These are phyloP conservation scores for Bifiguratus adelaidae DNA, from an alignment of 192 early-diverging fungal genomes.

Conservation along the genomic window DNA sequence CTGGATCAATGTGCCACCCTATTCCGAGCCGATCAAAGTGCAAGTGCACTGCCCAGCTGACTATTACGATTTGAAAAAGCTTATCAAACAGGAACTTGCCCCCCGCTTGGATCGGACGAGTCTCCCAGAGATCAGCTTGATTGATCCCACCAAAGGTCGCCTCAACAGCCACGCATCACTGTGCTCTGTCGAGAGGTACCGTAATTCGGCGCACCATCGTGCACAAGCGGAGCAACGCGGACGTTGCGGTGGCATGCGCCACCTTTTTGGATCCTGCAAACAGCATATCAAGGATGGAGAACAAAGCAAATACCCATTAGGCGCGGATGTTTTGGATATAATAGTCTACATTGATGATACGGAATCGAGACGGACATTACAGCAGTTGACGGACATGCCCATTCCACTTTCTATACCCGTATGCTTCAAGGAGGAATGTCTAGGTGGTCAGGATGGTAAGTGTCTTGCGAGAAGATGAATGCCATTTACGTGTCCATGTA, in stretches of 20 bases:
- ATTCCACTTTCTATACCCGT: not conserved
- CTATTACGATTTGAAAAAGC: slow-evolving; percentile 11
- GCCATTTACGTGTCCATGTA: too few relatives aligned
- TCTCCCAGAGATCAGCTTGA: slow-evolving; percentile 9
- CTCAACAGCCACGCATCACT: too few relatives aligned
- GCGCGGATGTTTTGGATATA: not conserved
- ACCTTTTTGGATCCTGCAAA: not conserved
- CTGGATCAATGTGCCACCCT: slow-evolving; percentile 6
- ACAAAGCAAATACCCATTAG: not conserved
- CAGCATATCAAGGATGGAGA: not conserved
- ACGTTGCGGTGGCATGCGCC: not conserved
- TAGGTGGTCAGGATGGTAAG: too few relatives aligned
- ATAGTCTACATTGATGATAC: not conserved
- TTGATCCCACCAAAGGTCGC: slow-evolving; percentile 6
- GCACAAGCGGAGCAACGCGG: too few relatives aligned
- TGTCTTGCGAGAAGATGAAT: too few relatives aligned
- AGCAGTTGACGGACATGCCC: not conserved
- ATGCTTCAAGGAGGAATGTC: not conserved
- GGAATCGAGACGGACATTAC: not conserved
- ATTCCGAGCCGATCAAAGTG: slow-evolving; percentile 11
- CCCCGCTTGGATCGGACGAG: slow-evolving; percentile 9
- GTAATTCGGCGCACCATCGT: too few relatives aligned
- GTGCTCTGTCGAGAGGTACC: too few relatives aligned
- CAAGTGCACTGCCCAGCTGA: slow-evolving; percentile 7
- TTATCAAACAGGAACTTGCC: slow-evolving; percentile 7